These are phyloP conservation scores for Albophoma yamanashiensis DNA, from an alignment of 2,329 filamentous ascomycete genomes.

Conservation along the genomic window DNA sequence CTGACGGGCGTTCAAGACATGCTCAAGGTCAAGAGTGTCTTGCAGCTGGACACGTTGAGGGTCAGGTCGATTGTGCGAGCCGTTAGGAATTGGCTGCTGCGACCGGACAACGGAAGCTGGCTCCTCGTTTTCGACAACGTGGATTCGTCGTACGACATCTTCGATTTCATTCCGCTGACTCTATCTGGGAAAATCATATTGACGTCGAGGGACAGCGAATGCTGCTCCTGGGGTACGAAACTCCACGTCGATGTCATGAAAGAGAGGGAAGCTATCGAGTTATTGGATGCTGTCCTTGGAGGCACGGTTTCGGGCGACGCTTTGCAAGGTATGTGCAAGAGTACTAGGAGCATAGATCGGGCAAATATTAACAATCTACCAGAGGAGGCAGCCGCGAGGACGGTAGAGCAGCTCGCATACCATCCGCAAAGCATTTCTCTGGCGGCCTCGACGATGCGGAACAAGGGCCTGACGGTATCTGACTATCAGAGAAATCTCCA, in stretches of 20 bases:
- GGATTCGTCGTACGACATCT: conserved; percentile 12
- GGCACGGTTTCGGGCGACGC: neutral
- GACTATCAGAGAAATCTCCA: conserved; percentile 8
- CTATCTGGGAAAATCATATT: conserved; percentile 13
- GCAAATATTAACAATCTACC: neutral
- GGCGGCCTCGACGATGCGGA: conserved; percentile 11
- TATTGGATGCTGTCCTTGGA: conserved; percentile 7
- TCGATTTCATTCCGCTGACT: conserved; percentile 14
- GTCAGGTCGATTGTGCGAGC: conserved; percentile 13
- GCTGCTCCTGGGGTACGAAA: conserved; percentile 11
- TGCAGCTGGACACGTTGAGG: conserved; percentile 10
- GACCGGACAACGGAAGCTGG: conserved; percentile 13
- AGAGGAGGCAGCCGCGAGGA: conserved; percentile 8
- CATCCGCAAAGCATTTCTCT: conserved; percentile 11
- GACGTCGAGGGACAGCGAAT: conserved; percentile 10
- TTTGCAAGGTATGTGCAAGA: conserved; percentile 5
- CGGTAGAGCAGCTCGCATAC: conserved; percentile 8
- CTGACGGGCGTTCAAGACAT: conserved; percentile 13
- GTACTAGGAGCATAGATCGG: neutral
- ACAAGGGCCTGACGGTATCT: conserved; percentile 7
- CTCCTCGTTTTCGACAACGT: conserved; percentile 14
- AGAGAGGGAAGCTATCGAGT: conserved; percentile 8
- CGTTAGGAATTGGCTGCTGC: conserved; percentile 15
- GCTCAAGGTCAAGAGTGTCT: conserved; percentile 11
- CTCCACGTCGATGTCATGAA: conserved; percentile 10